These are phyloP conservation scores for Neolecta irregularis DNA, from an alignment of 1,139 yeast species.

Conservation along the genomic window DNA sequence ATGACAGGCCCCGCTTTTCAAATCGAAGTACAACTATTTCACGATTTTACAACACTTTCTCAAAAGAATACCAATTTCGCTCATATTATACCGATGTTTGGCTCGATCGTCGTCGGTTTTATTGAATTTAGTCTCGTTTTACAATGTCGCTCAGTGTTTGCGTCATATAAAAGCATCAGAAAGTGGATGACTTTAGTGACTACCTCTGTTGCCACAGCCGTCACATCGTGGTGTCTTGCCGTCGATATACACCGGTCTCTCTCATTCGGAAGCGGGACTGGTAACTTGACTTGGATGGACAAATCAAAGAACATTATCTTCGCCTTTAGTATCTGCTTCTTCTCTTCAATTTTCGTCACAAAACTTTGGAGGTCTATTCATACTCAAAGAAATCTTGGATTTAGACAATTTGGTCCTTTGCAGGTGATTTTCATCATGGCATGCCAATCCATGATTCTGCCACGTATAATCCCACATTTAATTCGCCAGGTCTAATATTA, in stretches of 20 bases:
- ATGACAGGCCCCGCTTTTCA: too few species aligned
- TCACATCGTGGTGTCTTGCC: slow-evolving; percentile 39
- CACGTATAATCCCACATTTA: too few species aligned
- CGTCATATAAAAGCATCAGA: slow-evolving; percentile 32
- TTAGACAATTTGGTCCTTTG: slow-evolving; percentile 64
- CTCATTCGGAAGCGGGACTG: too few species aligned
- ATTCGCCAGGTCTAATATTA: too few species aligned
- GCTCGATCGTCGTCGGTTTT: slow-evolving; percentile 41
- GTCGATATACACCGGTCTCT: slow-evolving; percentile 27
- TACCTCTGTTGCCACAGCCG: slow-evolving; percentile 30
- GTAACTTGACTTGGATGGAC: slow-evolving; percentile 21
- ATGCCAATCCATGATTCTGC: slow-evolving; percentile 66
- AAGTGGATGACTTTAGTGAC: slow-evolving; percentile 32
- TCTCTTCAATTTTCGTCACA: slow-evolving; percentile 40
- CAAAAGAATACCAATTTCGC: too few species aligned
- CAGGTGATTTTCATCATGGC: slow-evolving; percentile 69
- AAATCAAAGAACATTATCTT: slow-evolving; percentile 38
- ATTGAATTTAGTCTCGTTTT: slow-evolving; percentile 51
- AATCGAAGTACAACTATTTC: too few species aligned
- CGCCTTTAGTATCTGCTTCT: slow-evolving; percentile 49
- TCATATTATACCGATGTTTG: too few species aligned
- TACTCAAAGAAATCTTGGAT: slow-evolving; percentile 57
- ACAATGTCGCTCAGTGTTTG: slow-evolving; percentile 57
- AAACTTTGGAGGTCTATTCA: slow-evolving; percentile 56
- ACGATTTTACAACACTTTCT: too few species aligned